These are phyloP conservation scores for Mrakia gelida DNA, from an alignment of 768 basidiomycete genomes.

Conservation along the genomic window DNA sequence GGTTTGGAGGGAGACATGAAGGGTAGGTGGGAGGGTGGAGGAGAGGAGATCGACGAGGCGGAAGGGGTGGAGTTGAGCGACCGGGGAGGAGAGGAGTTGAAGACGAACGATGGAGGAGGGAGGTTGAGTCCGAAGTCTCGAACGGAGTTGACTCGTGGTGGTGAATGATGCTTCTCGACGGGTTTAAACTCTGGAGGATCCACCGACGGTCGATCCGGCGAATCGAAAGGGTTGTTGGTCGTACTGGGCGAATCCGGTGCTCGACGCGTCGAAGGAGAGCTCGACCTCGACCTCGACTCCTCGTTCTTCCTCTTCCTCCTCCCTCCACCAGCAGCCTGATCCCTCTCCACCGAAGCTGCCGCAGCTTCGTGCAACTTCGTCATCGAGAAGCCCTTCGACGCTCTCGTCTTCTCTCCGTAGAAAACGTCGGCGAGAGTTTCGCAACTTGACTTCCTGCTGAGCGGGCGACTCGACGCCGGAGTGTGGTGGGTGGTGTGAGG, in stretches of 20 bases:
- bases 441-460: slow-evolving; percentile 31
- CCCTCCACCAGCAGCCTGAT: background rate
- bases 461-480: slow-evolving; percentile 30
- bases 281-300: slow-evolving; percentile 14
- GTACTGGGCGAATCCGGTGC: background rate
- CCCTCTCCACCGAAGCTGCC: background rate
- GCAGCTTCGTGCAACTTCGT: background rate
- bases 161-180: slow-evolving; percentile 13
- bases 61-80: background rate
- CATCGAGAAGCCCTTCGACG: background rate
- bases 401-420: slow-evolving; percentile 28
- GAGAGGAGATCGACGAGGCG: background rate
- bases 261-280: background rate
- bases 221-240: background rate
- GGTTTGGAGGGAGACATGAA: background rate
- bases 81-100: background rate
- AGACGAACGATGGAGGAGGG: slow-evolving; percentile 36
- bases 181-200: background rate
- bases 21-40: background rate
- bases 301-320: slow-evolving; percentile 13
- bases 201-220: background rate
- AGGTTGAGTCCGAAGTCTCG: slow-evolving; percentile 43
- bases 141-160: slow-evolving; percentile 40
- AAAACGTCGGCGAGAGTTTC: slow-evolving; percentile 23
- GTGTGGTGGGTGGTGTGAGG: slow-evolving; percentile 31